These are phyloP conservation scores for Akanthomyces lecanii DNA, from an alignment of 2,329 filamentous ascomycete species.

Conservation along the genomic window DNA sequence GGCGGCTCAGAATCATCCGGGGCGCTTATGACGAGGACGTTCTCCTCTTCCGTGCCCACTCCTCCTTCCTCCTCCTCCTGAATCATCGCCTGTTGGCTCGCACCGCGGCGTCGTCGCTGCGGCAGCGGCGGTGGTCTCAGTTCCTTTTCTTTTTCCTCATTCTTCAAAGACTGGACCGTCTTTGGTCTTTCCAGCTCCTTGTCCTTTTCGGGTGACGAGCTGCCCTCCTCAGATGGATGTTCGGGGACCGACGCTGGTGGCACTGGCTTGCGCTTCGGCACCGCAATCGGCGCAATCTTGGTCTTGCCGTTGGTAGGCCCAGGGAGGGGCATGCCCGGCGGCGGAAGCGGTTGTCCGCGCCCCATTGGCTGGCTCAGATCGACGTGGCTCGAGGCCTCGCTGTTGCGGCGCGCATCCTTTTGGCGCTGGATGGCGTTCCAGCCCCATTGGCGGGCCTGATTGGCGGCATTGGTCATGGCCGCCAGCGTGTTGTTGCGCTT, in stretches of 20 bases:
- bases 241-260: slow-evolving; percentile 27
- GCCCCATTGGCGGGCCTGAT: slow-evolving; percentile 55
- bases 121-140: slow-evolving; percentile 46
- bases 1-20: slow-evolving; percentile 58
- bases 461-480: slow-evolving; percentile 52
- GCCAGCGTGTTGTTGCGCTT: slow-evolving; percentile 50
- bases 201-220: not conserved
- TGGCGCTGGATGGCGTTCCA: slow-evolving; percentile 52
- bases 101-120: slow-evolving; percentile 34
- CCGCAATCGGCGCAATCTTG: slow-evolving; percentile 51
- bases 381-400: slow-evolving; percentile 31
- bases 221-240: not conserved
- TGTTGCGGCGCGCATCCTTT: slow-evolving; percentile 38
- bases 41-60: slow-evolving; percentile 38
- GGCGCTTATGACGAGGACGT: slow-evolving; percentile 60
- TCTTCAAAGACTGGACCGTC: slow-evolving; percentile 22
- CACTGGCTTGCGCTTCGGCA: slow-evolving; percentile 63
- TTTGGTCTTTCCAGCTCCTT: not conserved
- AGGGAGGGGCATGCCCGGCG: slow-evolving; percentile 74
- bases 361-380: slow-evolving; percentile 68
- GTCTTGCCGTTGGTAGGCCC: slow-evolving; percentile 56
- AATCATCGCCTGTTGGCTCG: slow-evolving; percentile 28
- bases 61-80: slow-evolving; percentile 29
- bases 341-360: slow-evolving; percentile 74
- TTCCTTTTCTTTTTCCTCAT: slow-evolving; percentile 26